phyloP scores from a whole-genome alignment of 2,329 filamentous ascomycete genomes.

The Fusarium haematococcum region DNA sequence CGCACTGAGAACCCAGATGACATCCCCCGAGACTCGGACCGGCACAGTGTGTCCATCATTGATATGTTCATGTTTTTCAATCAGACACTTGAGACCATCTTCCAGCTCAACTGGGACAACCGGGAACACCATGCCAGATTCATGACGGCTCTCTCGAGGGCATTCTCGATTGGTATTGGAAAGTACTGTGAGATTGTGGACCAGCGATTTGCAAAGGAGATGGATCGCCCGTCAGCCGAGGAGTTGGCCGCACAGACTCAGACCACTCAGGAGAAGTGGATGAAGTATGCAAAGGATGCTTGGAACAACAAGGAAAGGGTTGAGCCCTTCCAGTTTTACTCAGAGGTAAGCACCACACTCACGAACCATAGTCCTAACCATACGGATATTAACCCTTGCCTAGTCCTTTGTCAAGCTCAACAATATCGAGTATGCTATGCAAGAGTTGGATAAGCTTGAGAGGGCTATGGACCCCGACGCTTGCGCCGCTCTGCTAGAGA shows the following conservation, averaged over 20 bases:
- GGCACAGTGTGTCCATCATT: constrained; percentile 92
- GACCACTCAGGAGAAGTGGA: constrained; percentile 90
- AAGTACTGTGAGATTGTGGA: constrained; percentile 94
- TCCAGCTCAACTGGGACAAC: constrained; percentile 90
- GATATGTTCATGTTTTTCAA: constrained; percentile 96
- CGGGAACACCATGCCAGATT: constrained; percentile 95
- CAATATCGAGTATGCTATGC: constrained; percentile 94
- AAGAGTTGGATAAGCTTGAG: constrained; percentile 91
- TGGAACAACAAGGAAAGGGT: constrained; percentile 93
- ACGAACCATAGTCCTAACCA: background rate
- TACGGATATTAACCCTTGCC: constrained; percentile 44
- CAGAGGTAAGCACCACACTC: constrained; percentile 71
- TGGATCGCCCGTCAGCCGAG: constrained; percentile 91
- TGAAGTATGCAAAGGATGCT: constrained; percentile 93
- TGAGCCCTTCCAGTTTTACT: constrained; percentile 96
- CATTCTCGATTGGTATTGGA: constrained; percentile 83
- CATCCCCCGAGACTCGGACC: constrained; percentile 79
- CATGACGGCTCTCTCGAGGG: constrained; percentile 92
- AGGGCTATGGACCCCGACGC: constrained; percentile 90
- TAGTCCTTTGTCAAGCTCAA: constrained; percentile 98
- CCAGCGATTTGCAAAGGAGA: constrained; percentile 85
- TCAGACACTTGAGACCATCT: constrained; percentile 88
- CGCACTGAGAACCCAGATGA: constrained; percentile 72
- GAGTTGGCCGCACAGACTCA: constrained; percentile 83
- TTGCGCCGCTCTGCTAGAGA: constrained; percentile 84